These are phyloP conservation scores for Leccinum holopus DNA, from an alignment of 1,284 basidiomycete species.

Conservation along the genomic window DNA sequence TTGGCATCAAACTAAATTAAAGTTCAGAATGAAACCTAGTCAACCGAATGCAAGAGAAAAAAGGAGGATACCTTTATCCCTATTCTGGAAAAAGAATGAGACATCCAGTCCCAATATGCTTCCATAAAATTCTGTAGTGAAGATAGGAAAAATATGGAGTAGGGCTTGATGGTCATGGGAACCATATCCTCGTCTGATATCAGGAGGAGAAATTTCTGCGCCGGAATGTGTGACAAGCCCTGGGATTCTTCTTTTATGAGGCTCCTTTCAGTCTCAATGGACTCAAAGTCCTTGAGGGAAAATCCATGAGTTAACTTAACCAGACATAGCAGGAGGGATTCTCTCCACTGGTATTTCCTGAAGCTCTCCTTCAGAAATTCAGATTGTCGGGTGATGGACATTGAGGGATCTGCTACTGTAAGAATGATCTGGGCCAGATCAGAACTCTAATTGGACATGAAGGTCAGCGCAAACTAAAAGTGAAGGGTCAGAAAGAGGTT, in stretches of 20 bases:
- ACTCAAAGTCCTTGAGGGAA: neutral
- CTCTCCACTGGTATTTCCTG: constrained; percentile 16
- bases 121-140: constrained; percentile 8
- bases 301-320: neutral
- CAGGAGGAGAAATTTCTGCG: neutral
- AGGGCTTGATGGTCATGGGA: constrained; percentile 7
- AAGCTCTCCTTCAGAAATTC: constrained; percentile 9
- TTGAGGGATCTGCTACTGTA: neutral
- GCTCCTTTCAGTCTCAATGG: neutral
- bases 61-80: neutral
- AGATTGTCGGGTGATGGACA: neutral
- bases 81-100: neutral
- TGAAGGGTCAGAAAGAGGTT: neutral
- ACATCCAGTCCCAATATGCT: constrained; percentile 14
- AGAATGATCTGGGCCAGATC: neutral
- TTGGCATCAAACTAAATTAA: neutral
- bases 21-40: too few species aligned
- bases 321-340: constrained; percentile 1
- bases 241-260: neutral
- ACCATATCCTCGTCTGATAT: constrained; percentile 1
- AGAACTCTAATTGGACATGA: neutral
- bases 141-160: constrained; percentile 17
- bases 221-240: neutral
- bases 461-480: neutral
- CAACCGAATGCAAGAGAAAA: neutral